Evolutionary conservation across 192 early-diverging fungal genomes (phyloP).

Genomic region (Backusella macrospora): DNA sequence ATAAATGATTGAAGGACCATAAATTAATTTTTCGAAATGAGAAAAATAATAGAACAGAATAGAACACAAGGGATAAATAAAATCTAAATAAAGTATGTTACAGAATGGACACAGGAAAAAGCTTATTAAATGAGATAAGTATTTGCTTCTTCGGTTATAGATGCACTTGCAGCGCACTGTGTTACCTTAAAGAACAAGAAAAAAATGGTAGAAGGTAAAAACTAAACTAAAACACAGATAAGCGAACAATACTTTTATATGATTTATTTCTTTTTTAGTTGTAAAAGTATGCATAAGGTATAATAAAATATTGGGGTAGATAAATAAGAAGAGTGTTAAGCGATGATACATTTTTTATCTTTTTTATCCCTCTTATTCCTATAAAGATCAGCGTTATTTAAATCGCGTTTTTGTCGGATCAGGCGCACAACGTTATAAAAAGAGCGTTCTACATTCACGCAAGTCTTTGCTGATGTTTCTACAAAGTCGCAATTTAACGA

Average conservation of each 20-base stretch:
- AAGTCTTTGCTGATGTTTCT: slow-evolving; percentile 83
- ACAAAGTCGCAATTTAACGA: slow-evolving; percentile 76
- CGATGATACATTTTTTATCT: slow-evolving; percentile 17
- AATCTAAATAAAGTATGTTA: background rate
- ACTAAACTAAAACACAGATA: background rate
- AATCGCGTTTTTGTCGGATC: slow-evolving; percentile 62
- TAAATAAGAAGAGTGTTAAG: background rate
- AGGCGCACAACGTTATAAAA: slow-evolving; percentile 75
- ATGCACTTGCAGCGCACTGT: slow-evolving; percentile 2
- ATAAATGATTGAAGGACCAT: no score
- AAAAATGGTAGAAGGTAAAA: background rate
- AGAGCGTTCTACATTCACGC: slow-evolving; percentile 85
- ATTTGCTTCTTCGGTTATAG: background rate
- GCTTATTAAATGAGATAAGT: slow-evolving; percentile 1
- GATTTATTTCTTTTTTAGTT: background rate
- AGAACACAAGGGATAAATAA: slow-evolving; percentile 2
- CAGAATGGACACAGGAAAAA: background rate
- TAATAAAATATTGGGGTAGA: background rate
- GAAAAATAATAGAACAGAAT: background rate
- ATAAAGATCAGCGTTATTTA: background rate
- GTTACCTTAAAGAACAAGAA: slow-evolving; percentile 4
- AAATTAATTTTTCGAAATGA: no score
- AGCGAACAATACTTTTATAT: background rate
- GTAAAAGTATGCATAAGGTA: background rate
- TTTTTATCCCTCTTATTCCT: slow-evolving; percentile 20